Evolutionary conservation across 345 rosid species (phyloP), one percentile per base, ranked within the genome.

Genomic region (Populus deltoides): DNA sequence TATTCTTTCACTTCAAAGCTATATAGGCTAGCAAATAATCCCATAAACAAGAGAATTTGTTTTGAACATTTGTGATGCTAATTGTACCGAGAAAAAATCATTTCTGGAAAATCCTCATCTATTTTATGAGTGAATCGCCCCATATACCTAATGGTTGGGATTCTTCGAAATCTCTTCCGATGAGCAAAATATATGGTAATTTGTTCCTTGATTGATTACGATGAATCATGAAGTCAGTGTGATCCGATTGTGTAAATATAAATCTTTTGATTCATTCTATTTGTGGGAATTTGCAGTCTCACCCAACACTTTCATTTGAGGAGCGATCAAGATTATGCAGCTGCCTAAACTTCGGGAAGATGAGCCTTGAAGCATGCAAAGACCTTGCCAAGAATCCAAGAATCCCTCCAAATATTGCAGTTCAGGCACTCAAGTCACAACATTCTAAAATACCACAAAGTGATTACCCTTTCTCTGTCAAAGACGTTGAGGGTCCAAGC

Each of bases 301-400:
- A 93, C 80, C 91, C 87, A 0, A 75, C 78, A 61, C 85, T 93
- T 57, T 81, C 92, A 47, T 83, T 88, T 5, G 90, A 89, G 80
- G 92, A 89, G 72, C 77, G 93, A 72, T 87, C 94, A 74, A 86
- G 80, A 76, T 70, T 93, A 47, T 93, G 94, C 77, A 69, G 86
- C 72, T 93, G 98, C 80, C 85, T 93, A 1, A 88, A 89, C 82
- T 91, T 85, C 82, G 78, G 85, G 86, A 93, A 91, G 80, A 87
- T 93, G n/a, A 88, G 89, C 73, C 62, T 93, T 16, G 96, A 86
- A 81, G 86, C 90, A 35, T 88, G 96, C 68, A 93, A 91, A 81
- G 90, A 93, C 55, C 88, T 93, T 29, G 94, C 94, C 3, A 93
- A 88, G 85, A 93, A 90, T 67, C 98, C 94, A 1, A 91, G 88